phyloP scores from a whole-genome alignment of 495 filamentous ascomycete genomes.

The Lindgomyces ingoldianus region DNA sequence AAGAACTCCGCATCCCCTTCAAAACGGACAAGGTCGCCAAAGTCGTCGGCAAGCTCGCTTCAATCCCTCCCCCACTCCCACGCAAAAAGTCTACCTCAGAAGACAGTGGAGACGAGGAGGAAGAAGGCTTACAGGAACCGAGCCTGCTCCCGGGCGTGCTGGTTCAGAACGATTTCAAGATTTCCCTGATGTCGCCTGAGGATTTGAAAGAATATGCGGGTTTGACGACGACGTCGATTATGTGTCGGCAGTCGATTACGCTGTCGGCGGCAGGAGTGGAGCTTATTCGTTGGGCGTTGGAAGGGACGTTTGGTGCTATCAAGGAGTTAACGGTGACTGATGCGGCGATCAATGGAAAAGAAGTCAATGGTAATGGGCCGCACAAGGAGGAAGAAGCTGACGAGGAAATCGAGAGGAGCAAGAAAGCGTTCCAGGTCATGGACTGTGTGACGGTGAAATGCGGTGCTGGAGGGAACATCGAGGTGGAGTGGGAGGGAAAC shows the following conservation, averaged over 20 bases:
- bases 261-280: constrained; percentile 87
- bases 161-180: constrained; percentile 94
- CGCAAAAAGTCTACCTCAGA: not conserved
- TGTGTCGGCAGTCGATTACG: constrained; percentile 83
- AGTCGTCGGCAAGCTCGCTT: constrained; percentile 90
- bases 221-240: constrained; percentile 87
- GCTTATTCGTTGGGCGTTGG: constrained; percentile 88
- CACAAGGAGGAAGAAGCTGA: constrained; percentile 58
- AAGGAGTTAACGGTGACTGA: constrained; percentile 60
- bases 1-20: constrained; percentile 93
- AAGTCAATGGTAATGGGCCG: constrained; percentile 49
- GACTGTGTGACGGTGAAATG: constrained; percentile 79
- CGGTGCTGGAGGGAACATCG: constrained; percentile 70
- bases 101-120: constrained; percentile 37
- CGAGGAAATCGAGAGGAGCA: constrained; percentile 56
- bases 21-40: constrained; percentile 94
- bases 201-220: constrained; percentile 95
- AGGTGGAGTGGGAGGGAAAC: constrained; percentile 96
- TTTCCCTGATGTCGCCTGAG: constrained; percentile 93
- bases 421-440: constrained; percentile 79
- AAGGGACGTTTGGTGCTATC: constrained; percentile 87
- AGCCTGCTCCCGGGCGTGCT: constrained; percentile 82
- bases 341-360: constrained; percentile 48
- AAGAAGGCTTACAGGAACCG: constrained; percentile 50
- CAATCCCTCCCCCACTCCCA: constrained; percentile 65